A percentile compares a stretch with the other conserved stretches of the same genome.
These are phyloP conservation scores for Geopyxis carbonaria DNA, from an alignment of 495 filamentous ascomycete species.

Conservation along the genomic window DNA sequence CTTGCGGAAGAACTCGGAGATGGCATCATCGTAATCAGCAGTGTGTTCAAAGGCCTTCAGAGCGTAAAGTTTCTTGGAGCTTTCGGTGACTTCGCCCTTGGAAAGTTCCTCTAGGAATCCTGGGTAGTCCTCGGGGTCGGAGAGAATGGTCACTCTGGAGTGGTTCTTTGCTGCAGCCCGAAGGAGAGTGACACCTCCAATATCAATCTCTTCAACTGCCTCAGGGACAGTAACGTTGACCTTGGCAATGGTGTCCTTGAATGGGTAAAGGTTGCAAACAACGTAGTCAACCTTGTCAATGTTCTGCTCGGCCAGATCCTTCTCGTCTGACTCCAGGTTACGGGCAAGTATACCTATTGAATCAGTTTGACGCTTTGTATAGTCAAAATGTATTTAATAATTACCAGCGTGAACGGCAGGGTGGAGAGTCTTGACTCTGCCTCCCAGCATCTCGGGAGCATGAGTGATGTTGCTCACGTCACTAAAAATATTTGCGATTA, in stretches of 20 bases:
- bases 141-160: slow-evolving; percentile 80
- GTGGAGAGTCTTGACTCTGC: slow-evolving; percentile 93
- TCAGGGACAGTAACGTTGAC: slow-evolving; percentile 90
- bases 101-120: slow-evolving; percentile 83
- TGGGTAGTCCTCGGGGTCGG: slow-evolving; percentile 80
- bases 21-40: slow-evolving; percentile 88
- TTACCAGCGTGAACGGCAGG: slow-evolving; percentile 70
- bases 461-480: slow-evolving; percentile 95
- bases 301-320: slow-evolving; percentile 90
- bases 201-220: slow-evolving; percentile 96
- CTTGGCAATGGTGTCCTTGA: slow-evolving; percentile 94
- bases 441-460: slow-evolving; percentile 94
- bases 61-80: slow-evolving; percentile 68
- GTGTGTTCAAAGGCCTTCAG: slow-evolving; percentile 97
- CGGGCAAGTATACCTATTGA: slow-evolving; percentile 74
- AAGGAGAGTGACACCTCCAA: slow-evolving; percentile 90
- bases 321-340: slow-evolving; percentile 80
- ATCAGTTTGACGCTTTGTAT: background rate
- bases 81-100: slow-evolving; percentile 66
- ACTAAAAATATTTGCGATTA: slow-evolving; percentile 30
- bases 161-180: slow-evolving; percentile 97
- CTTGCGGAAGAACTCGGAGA: slow-evolving; percentile 93
- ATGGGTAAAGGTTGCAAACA: slow-evolving; percentile 95
- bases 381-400: background rate
- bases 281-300: slow-evolving; percentile 97